Evolutionary conservation across 306 rosid species (phyloP).

Genomic region (Cucumis cinereus): DNA sequence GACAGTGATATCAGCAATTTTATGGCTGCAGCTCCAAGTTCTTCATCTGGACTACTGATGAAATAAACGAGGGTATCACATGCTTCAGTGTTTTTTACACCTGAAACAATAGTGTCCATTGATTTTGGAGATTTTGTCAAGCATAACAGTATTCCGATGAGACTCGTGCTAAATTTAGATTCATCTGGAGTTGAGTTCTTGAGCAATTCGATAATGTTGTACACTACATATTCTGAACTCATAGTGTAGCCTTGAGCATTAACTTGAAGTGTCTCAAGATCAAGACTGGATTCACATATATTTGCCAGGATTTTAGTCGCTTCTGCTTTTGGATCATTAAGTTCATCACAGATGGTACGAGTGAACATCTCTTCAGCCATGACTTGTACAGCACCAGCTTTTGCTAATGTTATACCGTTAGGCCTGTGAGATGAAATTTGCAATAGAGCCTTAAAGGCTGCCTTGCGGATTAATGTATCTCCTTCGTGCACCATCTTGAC

Average conservation of each 20-base stretch:
- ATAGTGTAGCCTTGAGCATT: constrained; percentile 23
- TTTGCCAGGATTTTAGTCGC: constrained; percentile 38
- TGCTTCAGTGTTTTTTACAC: constrained; percentile 24
- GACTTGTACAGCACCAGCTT: constrained; percentile 26
- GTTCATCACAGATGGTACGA: constrained; percentile 21
- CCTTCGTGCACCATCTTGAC: constrained; percentile 24
- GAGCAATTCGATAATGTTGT: constrained; percentile 27
- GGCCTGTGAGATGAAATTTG: constrained; percentile 27
- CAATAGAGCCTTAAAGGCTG: constrained; percentile 27
- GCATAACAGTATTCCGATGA: constrained; percentile 25
- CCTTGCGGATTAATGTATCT: constrained; percentile 16
- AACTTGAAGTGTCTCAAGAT: constrained; percentile 22
- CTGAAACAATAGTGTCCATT: constrained; percentile 13
- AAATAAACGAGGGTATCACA: constrained; percentile 22
- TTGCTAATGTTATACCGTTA: constrained; percentile 20
- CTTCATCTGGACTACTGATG: constrained; percentile 18
- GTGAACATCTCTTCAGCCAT: constrained; percentile 39
- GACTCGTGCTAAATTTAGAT: constrained; percentile 19
- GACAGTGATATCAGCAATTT: constrained; percentile 25
- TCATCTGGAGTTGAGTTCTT: constrained; percentile 31
- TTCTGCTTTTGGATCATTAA: constrained; percentile 23
- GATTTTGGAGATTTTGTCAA: constrained; percentile 19
- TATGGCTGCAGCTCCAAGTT: constrained; percentile 17
- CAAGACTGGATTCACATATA: constrained; percentile 19
- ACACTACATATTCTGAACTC: constrained; percentile 26